These are phyloP conservation scores for Penicillium fimorum DNA, from an alignment of 495 filamentous ascomycete species.

Conservation along the genomic window DNA sequence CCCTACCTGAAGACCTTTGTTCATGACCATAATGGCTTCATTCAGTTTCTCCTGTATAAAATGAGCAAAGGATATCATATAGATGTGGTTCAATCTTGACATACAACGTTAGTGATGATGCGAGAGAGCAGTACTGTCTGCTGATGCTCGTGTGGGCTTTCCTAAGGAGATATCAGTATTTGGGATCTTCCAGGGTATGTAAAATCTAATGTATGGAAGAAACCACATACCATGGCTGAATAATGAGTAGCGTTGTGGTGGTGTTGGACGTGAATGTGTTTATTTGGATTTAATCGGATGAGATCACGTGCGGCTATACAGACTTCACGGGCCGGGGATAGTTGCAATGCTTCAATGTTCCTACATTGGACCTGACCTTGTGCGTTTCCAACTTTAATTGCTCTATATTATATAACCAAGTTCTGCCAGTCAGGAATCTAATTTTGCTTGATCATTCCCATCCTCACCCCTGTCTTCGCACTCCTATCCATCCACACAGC, in stretches of 20 bases:
- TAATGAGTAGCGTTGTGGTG: background rate
- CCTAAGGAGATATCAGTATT: slow-evolving; percentile 50
- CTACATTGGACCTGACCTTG: background rate
- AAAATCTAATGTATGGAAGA: background rate
- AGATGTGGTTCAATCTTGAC: slow-evolving; percentile 7
- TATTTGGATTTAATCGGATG: slow-evolving; percentile 16
- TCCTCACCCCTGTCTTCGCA: no score
- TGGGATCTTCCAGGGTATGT: background rate
- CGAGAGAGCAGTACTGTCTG: slow-evolving; percentile 89
- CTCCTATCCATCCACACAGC: background rate
- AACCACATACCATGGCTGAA: slow-evolving; percentile 19
- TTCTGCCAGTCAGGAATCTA: no score
- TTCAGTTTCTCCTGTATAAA: slow-evolving; percentile 87
- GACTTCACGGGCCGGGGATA: slow-evolving; percentile 3
- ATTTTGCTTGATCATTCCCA: background rate
- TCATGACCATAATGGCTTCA: slow-evolving; percentile 87
- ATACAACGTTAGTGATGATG: slow-evolving; percentile 96
- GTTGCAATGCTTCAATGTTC: background rate
- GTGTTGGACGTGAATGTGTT: slow-evolving; percentile 6
- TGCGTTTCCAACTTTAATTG: no score
- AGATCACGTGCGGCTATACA: slow-evolving; percentile 29
- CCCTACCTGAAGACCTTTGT: slow-evolving; percentile 80
- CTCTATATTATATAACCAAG: background rate
- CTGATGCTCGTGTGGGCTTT: slow-evolving; percentile 96
- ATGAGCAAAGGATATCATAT: background rate